Conservation (phyloP, 1,284 basidiomycete genomes). For the Volvariella volvacea region DNA sequence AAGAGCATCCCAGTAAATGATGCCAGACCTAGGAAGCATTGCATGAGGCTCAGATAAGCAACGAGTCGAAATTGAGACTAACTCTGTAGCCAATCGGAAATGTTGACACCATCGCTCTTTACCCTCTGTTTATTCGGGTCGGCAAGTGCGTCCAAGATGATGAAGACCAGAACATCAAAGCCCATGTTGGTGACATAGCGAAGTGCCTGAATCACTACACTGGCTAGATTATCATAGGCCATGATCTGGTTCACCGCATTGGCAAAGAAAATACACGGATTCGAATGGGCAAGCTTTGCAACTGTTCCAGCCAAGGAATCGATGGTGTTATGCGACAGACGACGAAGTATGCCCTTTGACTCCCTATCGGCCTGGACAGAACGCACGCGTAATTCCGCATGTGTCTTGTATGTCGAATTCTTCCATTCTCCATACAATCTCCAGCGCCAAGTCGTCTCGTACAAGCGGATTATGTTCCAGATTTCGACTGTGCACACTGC, state of each 20-base stretch:
- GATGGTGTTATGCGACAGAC: constrained; percentile 77
- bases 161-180: constrained; percentile 89
- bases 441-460: constrained; percentile 80
- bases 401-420: constrained; percentile 59
- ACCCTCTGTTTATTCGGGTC: constrained; percentile 81
- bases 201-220: constrained; percentile 86
- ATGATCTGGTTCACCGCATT: constrained; percentile 92
- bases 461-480: constrained; percentile 79
- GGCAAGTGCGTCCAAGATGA: constrained; percentile 84
- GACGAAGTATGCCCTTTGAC: constrained; percentile 74
- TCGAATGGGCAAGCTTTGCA: constrained; percentile 92
- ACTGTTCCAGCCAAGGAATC: constrained; percentile 81
- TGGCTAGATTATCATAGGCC: constrained; percentile 93
- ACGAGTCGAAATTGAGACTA: constrained; percentile 23
- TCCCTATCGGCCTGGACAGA: constrained; percentile 70
- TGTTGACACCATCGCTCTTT: constrained; percentile 91
- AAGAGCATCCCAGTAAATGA: constrained; percentile 93
- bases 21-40: constrained; percentile 77
- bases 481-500: constrained; percentile 84
- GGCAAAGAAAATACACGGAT: constrained; percentile 88
- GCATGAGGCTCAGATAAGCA: constrained; percentile 12
- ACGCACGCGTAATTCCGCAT: constrained; percentile 70
- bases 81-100: constrained; percentile 93
- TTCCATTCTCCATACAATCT: constrained; percentile 96
- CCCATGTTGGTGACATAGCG: constrained; percentile 88